Conservation (phyloP, 768 basidiomycete species). For the Leccinum disarticulatum region DNA sequence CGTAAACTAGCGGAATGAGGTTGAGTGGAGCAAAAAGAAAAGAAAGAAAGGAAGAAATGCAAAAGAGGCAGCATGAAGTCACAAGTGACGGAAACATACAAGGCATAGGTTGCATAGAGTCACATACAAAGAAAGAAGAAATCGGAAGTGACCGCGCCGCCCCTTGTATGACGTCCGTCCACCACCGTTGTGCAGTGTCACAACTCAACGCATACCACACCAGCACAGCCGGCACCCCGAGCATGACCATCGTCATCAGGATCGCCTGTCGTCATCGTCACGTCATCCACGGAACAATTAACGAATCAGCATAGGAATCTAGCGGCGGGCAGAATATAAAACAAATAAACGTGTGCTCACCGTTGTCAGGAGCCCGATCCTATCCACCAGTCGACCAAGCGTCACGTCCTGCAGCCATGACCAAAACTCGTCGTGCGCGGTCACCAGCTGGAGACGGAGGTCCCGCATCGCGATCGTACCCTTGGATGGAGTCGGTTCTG, state of each 20-base stretch:
- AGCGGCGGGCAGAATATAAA: background rate
- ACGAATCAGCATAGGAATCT: background rate
- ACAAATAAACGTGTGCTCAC: background rate
- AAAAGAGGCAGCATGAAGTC: slow-evolving; percentile 1
- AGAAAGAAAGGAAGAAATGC: background rate
- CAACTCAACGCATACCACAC: slow-evolving; percentile 19
- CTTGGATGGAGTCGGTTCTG: slow-evolving; percentile 31
- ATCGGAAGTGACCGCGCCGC: background rate
- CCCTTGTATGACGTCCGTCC: slow-evolving; percentile 1
- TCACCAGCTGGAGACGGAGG: slow-evolving; percentile 25
- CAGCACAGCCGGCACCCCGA: slow-evolving; percentile 20
- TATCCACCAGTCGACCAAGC: slow-evolving; percentile 26
- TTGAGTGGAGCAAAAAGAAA: background rate
- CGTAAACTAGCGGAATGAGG: background rate
- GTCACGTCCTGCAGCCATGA: slow-evolving; percentile 22
- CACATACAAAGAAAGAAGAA: background rate
- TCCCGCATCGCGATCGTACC: slow-evolving; percentile 22
- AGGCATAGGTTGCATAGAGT: slow-evolving; percentile 5
- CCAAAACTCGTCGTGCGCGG: slow-evolving; percentile 18
- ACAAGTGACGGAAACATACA: background rate
- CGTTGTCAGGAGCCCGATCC: slow-evolving; percentile 20
- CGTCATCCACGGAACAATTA: background rate
- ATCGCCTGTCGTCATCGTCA: slow-evolving; percentile 15
- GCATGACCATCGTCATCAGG: slow-evolving; percentile 16
- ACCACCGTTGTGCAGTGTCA: slow-evolving; percentile 9